phyloP scores from a whole-genome alignment of 2,329 filamentous ascomycete species.

The Penicillium sp. region DNA sequence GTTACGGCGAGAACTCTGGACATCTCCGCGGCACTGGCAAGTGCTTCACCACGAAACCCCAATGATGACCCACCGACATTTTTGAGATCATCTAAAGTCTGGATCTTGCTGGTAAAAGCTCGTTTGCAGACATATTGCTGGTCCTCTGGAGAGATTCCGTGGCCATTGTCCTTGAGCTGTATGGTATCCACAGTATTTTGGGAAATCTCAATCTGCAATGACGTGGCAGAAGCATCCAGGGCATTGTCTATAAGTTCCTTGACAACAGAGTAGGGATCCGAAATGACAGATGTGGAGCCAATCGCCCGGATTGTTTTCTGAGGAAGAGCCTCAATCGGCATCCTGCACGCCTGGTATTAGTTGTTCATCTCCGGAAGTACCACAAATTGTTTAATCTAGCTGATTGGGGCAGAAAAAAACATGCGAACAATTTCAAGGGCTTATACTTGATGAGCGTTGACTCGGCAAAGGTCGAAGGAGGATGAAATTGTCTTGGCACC shows the following conservation, averaged over 20 bases:
- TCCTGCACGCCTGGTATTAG: slow-evolving; percentile 25
- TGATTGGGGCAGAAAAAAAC: neutral
- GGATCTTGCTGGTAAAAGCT: slow-evolving; percentile 65
- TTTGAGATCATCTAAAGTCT: slow-evolving; percentile 56
- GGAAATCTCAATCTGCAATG: slow-evolving; percentile 59
- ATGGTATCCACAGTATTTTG: slow-evolving; percentile 61
- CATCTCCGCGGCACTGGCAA: slow-evolving; percentile 62
- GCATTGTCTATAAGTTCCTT: slow-evolving; percentile 69
- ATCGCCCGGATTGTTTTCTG: slow-evolving; percentile 51
- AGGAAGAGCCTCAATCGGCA: slow-evolving; percentile 50
- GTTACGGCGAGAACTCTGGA: slow-evolving; percentile 54
- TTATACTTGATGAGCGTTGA: neutral
- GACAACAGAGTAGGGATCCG: slow-evolving; percentile 57
- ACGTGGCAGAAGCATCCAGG: slow-evolving; percentile 62
- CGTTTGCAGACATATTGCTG: slow-evolving; percentile 56
- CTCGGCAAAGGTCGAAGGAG: neutral
- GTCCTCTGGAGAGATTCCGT: slow-evolving; percentile 59
- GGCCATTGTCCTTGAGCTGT: slow-evolving; percentile 64
- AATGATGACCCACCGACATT: slow-evolving; percentile 57
- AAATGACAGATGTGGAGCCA: slow-evolving; percentile 58
- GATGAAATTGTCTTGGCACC: neutral
- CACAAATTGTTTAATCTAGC: neutral
- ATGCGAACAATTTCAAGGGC: neutral
- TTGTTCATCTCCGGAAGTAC: slow-evolving; percentile 2
- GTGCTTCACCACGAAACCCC: slow-evolving; percentile 65